phyloP scores from a whole-genome alignment of 768 basidiomycete species.

The Tulasnella sp. region DNA sequence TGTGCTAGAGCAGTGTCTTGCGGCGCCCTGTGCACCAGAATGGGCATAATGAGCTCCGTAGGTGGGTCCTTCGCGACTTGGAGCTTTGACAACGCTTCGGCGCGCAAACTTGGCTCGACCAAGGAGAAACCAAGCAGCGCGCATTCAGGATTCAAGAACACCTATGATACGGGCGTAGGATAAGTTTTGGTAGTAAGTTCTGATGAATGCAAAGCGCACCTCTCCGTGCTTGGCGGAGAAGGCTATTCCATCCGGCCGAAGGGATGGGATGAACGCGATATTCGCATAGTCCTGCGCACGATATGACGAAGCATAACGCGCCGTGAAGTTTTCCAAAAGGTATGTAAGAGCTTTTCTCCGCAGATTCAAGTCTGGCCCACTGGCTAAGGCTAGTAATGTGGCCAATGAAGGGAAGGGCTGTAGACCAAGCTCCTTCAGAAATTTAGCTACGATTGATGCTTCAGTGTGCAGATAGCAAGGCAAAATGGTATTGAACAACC shows the following conservation, averaged over 20 bases:
- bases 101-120: constrained; percentile 42
- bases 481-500: no score
- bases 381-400: constrained; percentile 56
- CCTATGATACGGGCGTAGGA: constrained; percentile 33
- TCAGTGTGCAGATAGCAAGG: no score
- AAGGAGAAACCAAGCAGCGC: constrained; percentile 66
- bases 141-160: constrained; percentile 60
- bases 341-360: constrained; percentile 66
- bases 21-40: constrained; percentile 54
- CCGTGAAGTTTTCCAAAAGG: constrained; percentile 60
- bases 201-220: constrained; percentile 31
- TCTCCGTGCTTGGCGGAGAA: constrained; percentile 55
- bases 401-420: constrained; percentile 53
- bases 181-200: background rate
- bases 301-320: constrained; percentile 48
- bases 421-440: constrained; percentile 10
- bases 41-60: constrained; percentile 43
- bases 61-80: constrained; percentile 63
- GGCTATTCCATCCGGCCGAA: constrained; percentile 36
- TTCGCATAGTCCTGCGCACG: constrained; percentile 43
- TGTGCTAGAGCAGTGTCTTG: constrained; percentile 42
- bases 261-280: constrained; percentile 70
- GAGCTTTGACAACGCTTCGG: constrained; percentile 50
- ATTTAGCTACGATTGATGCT: constrained; percentile 16
- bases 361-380: constrained; percentile 40